Base-by-base conservation (phyloP, 192 early-diverging fungal genomes). In the Linnemannia hyalina region DNA sequence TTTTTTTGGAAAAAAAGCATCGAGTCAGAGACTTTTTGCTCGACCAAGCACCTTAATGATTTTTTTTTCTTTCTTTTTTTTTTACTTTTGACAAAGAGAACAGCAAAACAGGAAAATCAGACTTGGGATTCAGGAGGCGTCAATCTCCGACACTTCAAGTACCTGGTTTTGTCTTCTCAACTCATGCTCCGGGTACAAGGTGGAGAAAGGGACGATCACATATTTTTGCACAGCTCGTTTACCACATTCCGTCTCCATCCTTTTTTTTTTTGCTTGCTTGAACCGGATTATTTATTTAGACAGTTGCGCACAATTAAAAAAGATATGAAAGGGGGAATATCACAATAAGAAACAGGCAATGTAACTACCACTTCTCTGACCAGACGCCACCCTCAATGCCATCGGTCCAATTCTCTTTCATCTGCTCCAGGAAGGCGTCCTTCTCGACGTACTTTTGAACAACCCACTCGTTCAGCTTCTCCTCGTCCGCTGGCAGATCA, bases 361-460 rank as follows among this genome's bases (percentile, higher is more conserved):
- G 9, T 4, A 32, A 26, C 32, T 71, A 80, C 84, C 79, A 81
- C 40, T 81, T 81, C 74, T 86, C 84, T 29, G 55, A 78, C 84
- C 84, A 86, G 35, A 86, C 78, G 68, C 85, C 80, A 35, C 88
- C 85, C 36, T 85, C 81, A 54, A 89, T 81, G 29, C 57, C 75
- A 26, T 89, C 85, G 16, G 89, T 92, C 92, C 92, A 93, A 69
- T 83, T 77, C 26, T 84, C 68, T 69, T 89, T 89, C 80, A 93
- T 85, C n/a, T 90, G 80, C 57, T 90, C 93, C 92, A 99, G 91
- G 65, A 96, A 93, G 63, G 86, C 82, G 89, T 99, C 97, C 90
- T 99, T 99, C 81, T 97, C 96, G 22, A 94, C 88, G 88, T 93
- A 99, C 52, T 93, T 87, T 40, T 93, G 79, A 49, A 92, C 88